Base-by-base conservation (phyloP, 2,329 filamentous ascomycete genomes). In the Pleomassaria siparia region DNA sequence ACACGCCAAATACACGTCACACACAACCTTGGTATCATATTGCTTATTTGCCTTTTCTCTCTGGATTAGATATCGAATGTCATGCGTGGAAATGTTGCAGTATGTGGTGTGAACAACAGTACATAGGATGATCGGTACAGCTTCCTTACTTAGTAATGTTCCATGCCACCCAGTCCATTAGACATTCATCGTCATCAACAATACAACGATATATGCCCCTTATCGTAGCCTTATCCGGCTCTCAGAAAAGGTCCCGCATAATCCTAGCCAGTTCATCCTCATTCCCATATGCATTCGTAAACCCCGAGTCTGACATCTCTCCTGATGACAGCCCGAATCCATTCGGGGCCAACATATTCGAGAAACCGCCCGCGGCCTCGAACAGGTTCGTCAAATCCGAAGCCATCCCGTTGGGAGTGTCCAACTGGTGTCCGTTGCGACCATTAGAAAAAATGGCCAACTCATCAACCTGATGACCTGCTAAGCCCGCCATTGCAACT, bases 401-500 rank as follows among this genome's bases (percentile, higher is more conserved):
- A 44, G 84, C 82, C 62, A 84, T 77, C 8, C 78, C 78, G 56
- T 85, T 80, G 41, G 82, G 82, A 30, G 75, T 80, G 20, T 78
- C 79, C 11, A 67, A 45, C 4, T 53, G 51, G 10, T 44, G 46
- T 10, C 70, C 69, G 50, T 66, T 70, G 13, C 60, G 55, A 30
- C 72, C 64, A 26, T 65, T 68, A 7, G 62, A 59, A 39, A 78
- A 82, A 18, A 82, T 62, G 0, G 79, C 74, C 49, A 81, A 66
- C 47, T 81, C 78, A 47, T 85, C 80, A 13, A 85, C 79, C 22
- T 78, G 76, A 60, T 85, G 81, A 5, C 83, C 83, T 2, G 83
- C 83, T 15, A 86, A 71, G 1, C 82, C 82, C 9, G 82, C 83
- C 83, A 86, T 85, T 8, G 83, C 82, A 4, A 85, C 80, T 1